A percentile compares a stretch with the other conserved stretches of the same genome.
These are phyloP conservation scores for Scytalidium lignicola DNA, from an alignment of 2,329 filamentous ascomycete species.

Conservation along the genomic window DNA sequence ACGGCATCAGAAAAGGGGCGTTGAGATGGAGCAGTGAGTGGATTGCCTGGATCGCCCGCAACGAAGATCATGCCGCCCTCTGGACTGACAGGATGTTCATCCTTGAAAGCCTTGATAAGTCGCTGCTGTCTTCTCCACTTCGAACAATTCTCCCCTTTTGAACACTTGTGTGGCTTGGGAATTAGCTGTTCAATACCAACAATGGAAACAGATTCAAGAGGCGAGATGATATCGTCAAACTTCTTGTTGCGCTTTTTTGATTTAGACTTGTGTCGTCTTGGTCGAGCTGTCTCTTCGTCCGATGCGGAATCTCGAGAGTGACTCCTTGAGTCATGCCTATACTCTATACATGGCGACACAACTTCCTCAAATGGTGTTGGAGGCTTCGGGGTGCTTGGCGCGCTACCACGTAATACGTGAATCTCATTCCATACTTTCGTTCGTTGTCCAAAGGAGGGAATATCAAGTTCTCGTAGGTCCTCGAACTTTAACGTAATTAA, in stretches of 20 bases:
- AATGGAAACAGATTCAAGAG: slow-evolving; percentile 81
- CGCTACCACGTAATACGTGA: slow-evolving; percentile 57
- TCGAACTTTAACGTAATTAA: slow-evolving; percentile 89
- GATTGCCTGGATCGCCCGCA: slow-evolving; percentile 73
- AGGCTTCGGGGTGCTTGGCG: slow-evolving; percentile 44
- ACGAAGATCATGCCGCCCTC: slow-evolving; percentile 67
- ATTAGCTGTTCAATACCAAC: slow-evolving; percentile 87
- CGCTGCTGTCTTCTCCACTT: slow-evolving; percentile 80
- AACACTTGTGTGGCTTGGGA: slow-evolving; percentile 77
- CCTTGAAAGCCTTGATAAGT: slow-evolving; percentile 67
- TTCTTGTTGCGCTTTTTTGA: slow-evolving; percentile 19
- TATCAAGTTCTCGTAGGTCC: slow-evolving; percentile 75
- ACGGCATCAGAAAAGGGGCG: slow-evolving; percentile 70
- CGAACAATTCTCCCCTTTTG: slow-evolving; percentile 78
- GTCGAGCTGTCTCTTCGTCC: slow-evolving; percentile 17
- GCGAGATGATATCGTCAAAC: slow-evolving; percentile 63
- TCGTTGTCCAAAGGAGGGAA: slow-evolving; percentile 74
- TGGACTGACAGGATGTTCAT: slow-evolving; percentile 63
- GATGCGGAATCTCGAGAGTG: slow-evolving; percentile 16
- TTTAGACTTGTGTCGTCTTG: slow-evolving; percentile 16
- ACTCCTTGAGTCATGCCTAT: slow-evolving; percentile 5
- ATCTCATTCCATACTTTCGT: slow-evolving; percentile 79
- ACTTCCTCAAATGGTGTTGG: slow-evolving; percentile 58
- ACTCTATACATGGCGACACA: slow-evolving; percentile 31
- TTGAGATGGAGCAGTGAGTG: slow-evolving; percentile 54